Evolutionary conservation across 1,284 basidiomycete species (phyloP).

Genomic region (Melampsora abietis-canadensis): DNA sequence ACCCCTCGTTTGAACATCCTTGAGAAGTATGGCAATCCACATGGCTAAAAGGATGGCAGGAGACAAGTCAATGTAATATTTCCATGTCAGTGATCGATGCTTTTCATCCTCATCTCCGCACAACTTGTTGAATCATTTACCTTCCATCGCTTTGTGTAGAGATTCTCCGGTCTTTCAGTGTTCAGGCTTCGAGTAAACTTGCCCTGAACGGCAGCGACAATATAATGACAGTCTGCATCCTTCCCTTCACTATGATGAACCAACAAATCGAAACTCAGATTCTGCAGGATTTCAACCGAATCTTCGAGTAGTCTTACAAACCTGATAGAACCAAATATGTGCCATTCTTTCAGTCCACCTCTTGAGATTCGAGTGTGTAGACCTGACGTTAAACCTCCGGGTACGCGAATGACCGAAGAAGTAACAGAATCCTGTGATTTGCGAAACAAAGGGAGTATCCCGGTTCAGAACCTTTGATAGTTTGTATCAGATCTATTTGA

Average conservation of each 20-base stretch:
- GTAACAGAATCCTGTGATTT: constrained; percentile 20
- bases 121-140: constrained; percentile 51
- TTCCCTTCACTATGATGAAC: constrained; percentile 61
- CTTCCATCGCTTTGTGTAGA: constrained; percentile 73
- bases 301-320: constrained; percentile 1
- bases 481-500: not conserved
- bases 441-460: not conserved
- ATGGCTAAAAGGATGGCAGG: constrained; percentile 58
- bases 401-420: constrained; percentile 24
- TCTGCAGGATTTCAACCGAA: not conserved
- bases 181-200: constrained; percentile 70
- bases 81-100: not conserved
- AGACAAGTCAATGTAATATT: not conserved
- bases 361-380: constrained; percentile 37
- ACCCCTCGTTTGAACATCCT: constrained; percentile 69
- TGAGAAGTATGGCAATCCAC: constrained; percentile 75
- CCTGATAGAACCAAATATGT: constrained; percentile 43
- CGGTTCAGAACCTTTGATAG: not conserved
- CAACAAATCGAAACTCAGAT: not conserved
- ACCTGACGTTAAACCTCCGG: constrained; percentile 41
- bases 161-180: constrained; percentile 63
- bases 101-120: not conserved
- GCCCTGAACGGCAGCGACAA: constrained; percentile 68
- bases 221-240: constrained; percentile 68
- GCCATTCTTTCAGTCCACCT: constrained; percentile 41